These are phyloP conservation scores for Phytophthora lateralis DNA, from an alignment of 352 stramenopile species.

Conservation along the genomic window DNA sequence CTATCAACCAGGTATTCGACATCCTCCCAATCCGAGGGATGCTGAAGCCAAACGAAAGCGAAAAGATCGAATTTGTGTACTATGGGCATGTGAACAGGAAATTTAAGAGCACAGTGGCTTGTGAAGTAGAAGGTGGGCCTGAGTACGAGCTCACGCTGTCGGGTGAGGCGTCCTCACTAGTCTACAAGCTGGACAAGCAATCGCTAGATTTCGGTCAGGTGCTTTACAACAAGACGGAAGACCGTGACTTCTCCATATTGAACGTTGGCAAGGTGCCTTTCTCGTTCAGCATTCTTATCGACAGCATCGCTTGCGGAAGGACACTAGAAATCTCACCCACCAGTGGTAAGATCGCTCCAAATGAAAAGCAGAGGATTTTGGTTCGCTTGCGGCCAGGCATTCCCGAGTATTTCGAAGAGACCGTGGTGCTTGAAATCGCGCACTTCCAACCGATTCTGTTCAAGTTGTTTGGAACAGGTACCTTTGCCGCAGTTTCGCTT, in stretches of 20 bases:
- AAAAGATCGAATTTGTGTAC: slow-evolving; percentile 94
- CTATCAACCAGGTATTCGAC: slow-evolving; percentile 95
- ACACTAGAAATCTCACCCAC: slow-evolving; percentile 81
- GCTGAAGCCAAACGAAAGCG: slow-evolving; percentile 87
- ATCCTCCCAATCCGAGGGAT: slow-evolving; percentile 92
- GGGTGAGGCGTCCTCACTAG: slow-evolving; percentile 92
- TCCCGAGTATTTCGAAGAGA: slow-evolving; percentile 88
- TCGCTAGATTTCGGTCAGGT: slow-evolving; percentile 94
- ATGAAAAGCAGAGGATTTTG: slow-evolving; percentile 89
- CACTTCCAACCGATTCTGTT: slow-evolving; percentile 95
- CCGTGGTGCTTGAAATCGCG: slow-evolving; percentile 91
- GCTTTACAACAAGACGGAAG: slow-evolving; percentile 92
- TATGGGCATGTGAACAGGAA: slow-evolving; percentile 93
- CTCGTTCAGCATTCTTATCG: slow-evolving; percentile 65
- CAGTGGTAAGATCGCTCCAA: slow-evolving; percentile 84
- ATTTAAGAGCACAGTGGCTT: slow-evolving; percentile 89
- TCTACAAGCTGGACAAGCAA: slow-evolving; percentile 91
- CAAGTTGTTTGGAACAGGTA: slow-evolving; percentile 87
- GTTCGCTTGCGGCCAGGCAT: slow-evolving; percentile 90
- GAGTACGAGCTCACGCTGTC: slow-evolving; percentile 92
- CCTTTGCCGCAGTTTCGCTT: slow-evolving; percentile 90
- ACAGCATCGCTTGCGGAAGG: slow-evolving; percentile 47
- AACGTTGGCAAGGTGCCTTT: slow-evolving; percentile 95
- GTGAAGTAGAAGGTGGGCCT: slow-evolving; percentile 93
- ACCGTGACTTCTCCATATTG: slow-evolving; percentile 91